phyloP scores from a whole-genome alignment of 2,329 filamentous ascomycete species.

The Fusarium sp. region DNA sequence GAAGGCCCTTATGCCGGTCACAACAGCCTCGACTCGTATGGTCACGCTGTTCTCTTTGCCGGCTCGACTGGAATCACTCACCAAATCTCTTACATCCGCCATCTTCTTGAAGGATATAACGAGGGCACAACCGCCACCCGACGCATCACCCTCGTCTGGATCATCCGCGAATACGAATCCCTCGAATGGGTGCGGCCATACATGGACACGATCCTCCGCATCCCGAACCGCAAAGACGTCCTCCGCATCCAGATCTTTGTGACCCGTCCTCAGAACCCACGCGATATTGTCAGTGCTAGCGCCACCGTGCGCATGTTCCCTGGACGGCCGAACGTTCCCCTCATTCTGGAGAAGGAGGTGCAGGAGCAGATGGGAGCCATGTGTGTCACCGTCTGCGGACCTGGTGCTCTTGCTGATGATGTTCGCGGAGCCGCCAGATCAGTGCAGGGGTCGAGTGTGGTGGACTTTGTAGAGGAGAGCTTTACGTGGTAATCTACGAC shows the following conservation, averaged over 20 bases:
- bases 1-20: slow-evolving; percentile 91
- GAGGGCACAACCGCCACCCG: slow-evolving; percentile 81
- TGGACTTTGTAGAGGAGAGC: slow-evolving; percentile 82
- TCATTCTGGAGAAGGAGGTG: slow-evolving; percentile 84
- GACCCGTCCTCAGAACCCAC: slow-evolving; percentile 85
- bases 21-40: slow-evolving; percentile 90
- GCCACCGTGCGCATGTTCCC: slow-evolving; percentile 91
- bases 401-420: slow-evolving; percentile 79
- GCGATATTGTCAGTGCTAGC: slow-evolving; percentile 80
- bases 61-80: slow-evolving; percentile 96
- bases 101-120: slow-evolving; percentile 76
- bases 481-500: slow-evolving; percentile 68
- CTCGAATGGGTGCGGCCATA: slow-evolving; percentile 94
- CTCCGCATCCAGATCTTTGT: slow-evolving; percentile 90
- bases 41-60: slow-evolving; percentile 89
- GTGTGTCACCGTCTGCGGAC: slow-evolving; percentile 84
- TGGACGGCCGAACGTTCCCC: slow-evolving; percentile 83
- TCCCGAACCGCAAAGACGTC: slow-evolving; percentile 84
- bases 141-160: slow-evolving; percentile 87
- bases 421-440: slow-evolving; percentile 75
- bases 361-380: slow-evolving; percentile 86
- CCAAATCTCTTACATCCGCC: slow-evolving; percentile 86
- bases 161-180: slow-evolving; percentile 88
- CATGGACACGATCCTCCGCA: slow-evolving; percentile 78
- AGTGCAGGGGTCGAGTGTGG: slow-evolving; percentile 69